phyloP scores from a whole-genome alignment of 1,139 yeast genomes.

The Pneumocystis wakefieldiae region DNA sequence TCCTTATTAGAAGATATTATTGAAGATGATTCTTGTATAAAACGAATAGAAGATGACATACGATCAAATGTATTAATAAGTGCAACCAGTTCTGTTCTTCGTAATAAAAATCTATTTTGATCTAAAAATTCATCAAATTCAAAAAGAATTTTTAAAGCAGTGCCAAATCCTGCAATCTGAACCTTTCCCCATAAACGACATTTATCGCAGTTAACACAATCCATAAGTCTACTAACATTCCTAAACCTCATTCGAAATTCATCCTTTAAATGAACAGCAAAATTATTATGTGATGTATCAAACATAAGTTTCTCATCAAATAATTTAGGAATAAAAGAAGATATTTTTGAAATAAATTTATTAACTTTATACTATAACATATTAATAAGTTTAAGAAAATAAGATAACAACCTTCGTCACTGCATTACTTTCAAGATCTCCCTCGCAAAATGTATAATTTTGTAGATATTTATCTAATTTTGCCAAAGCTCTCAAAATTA shows the following conservation, averaged over 20 bases:
- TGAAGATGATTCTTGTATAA: constrained; percentile 37
- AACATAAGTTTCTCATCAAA: constrained; percentile 46
- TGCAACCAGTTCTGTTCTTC: constrained; percentile 80
- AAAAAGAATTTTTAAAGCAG: constrained; percentile 77
- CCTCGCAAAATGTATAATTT: constrained; percentile 35
- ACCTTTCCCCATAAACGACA: constrained; percentile 97
- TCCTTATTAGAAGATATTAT: background rate
- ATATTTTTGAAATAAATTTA: constrained; percentile 22
- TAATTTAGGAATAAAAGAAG: constrained; percentile 29
- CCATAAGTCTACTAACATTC: constrained; percentile 87
- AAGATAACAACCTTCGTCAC: constrained; percentile 3
- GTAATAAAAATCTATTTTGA: constrained; percentile 16
- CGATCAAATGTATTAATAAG: constrained; percentile 84
- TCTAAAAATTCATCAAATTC: constrained; percentile 41
- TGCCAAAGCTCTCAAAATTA: constrained; percentile 66
- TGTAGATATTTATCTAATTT: constrained; percentile 40
- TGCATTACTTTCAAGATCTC: constrained; percentile 21
- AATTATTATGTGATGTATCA: constrained; percentile 2
- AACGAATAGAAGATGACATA: constrained; percentile 65
- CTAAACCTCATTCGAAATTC: constrained; percentile 76
- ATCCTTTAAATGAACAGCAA: constrained; percentile 35
- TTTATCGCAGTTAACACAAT: constrained; percentile 95
- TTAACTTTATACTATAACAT: background rate
- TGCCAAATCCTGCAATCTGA: constrained; percentile 93
- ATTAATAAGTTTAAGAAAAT: background rate